Base-by-base conservation (phyloP, 2,329 filamentous ascomycete species). In the Ophiostoma sp. region DNA sequence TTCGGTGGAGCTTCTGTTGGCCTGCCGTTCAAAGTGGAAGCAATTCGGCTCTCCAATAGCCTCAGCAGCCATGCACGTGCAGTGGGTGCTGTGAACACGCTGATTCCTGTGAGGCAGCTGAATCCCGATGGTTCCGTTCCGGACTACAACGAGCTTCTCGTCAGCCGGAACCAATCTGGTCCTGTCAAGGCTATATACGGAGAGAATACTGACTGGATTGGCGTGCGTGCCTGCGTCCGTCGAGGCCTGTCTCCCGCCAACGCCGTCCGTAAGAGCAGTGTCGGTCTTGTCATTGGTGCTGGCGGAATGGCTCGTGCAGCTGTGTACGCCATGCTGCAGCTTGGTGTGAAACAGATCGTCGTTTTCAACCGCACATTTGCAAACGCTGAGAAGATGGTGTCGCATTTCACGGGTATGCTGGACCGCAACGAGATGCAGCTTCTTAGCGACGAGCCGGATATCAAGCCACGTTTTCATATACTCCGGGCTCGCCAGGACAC, bases 291-390 rank as follows among this genome's bases (percentile, higher is more conserved):
- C 15, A 82, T 89, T 67, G 87, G 87, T 17, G 86, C 87, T 2
- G 87, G 87, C 35, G 90, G 90, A 27, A 92, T 92, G 89, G 90
- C 89, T 6, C 83, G 90, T 72, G 89, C 90, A 4, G 89, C 89
- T 20, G 85, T 92, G 27, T 93, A 93, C 75, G 89, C 90, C 3
- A 83, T 93, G 79, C 83, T 92, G 36, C 89, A 89, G 75, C 82
- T 93, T 3, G 90, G 90, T 5, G 91, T 91, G 69, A 85, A 87
- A 54, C 89, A 90, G 71, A 88, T 93, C 36, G 90, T 91, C 74
- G 83, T 93, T 33, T 87, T 85, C 76, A 93, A 93, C 75, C 83
- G 90, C 35, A 92, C 89, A 0, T 74, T 81, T 23, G 79, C 81
- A 27, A 87, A 87, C 65, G 89, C 90, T 0, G 81, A 87, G 68